Evolutionary conservation across 139 green algal genomes (phyloP), one percentile per base, ranked within the genome.

Genomic region (Chlorella ohadii): DNA sequence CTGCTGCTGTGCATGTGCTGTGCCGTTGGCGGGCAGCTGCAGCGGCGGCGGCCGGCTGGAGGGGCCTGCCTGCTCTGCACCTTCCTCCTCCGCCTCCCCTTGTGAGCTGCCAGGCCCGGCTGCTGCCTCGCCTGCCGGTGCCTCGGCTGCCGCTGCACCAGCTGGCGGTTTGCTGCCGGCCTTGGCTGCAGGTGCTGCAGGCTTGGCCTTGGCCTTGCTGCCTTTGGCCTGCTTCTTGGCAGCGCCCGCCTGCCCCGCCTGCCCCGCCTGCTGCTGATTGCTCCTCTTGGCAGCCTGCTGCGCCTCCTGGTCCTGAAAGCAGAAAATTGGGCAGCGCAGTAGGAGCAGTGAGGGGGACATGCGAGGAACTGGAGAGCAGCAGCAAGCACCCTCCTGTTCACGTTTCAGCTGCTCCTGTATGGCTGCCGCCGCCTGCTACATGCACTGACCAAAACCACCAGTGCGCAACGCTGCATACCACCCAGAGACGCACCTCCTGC

Each of bases 341-440:
- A n/a, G n/a, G n/a, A n/a, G n/a, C n/a, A n/a, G n/a, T n/a, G n/a
- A n/a, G n/a, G n/a, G n/a, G n/a, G n/a, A n/a, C n/a, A n/a, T n/a
- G n/a, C n/a, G n/a, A n/a, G n/a, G n/a, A n/a, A n/a, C n/a, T n/a
- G n/a, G n/a, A n/a, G n/a, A n/a, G n/a, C n/a, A n/a, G n/a, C n/a
- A n/a, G n/a, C n/a, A n/a, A n/a, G n/a, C n/a, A n/a, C n/a, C 80
- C 80, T 79, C 68, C 23, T 80, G 68, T 70, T 85, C 80, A 2
- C 56, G 80, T 70, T 85, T 55, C 55, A 77, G 33, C 25, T 57
- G 67, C 27, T 79, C 80, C 28, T 59, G 80, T 70, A 67, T 79
- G n/a, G 22, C 70, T 34, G 51, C 51, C 12, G 51, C 51, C 51
- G 51, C 51, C 51, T n/a, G n/a, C n/a, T n/a, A n/a, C n/a, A n/a